Evolutionary conservation across 2,329 filamentous ascomycete species (phyloP), one percentile per base, ranked within the genome.

Genomic region (Clarireedia homoeocarpa): DNA sequence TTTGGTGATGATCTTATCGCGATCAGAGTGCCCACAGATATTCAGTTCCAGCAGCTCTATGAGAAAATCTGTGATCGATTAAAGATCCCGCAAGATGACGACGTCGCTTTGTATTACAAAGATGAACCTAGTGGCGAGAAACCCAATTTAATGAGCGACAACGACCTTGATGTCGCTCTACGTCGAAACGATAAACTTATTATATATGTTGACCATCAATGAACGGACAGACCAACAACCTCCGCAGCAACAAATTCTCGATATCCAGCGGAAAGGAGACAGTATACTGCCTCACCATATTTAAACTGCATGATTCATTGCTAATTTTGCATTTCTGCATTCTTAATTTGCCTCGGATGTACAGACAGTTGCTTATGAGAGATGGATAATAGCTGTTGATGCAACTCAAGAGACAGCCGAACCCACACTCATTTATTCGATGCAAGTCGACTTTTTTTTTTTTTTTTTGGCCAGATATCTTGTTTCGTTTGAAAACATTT

Each of bases 1-100:
- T 96, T 90, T 74, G 88, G 92, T 62, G 87, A 91, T 59, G 92
- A 96, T 63, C 83, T 95, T 56, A 92, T 96, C 63, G 88, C 94
- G 46, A 91, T 99, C 66, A 85, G 91, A 36, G 89, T 97, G 55
- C 87, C 92, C 0, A 80, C 81, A 1, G 88, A 95, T 54, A 90
- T 95, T 65, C 80, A 80, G 53, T 94, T 86, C 71, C 77, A 81
- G 53, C 86, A 90, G 59, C 78, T 99, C 7, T 86, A 86, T 64
- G 86, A 91, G 62, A 95, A 94, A 72, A 84, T 97, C 58, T 81
- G 83, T 50, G 90, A 96, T 64, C 82, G 94, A 46, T 79, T 95
- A 62, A 91, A 91, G 74, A 80, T 95, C 51, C 77, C 76, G 0
- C 74, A 76, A 12, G 76, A 81, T 9, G 84, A 89, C n/a, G 81